Percentiles rank a stretch among this genome's conserved stretches.
Conservation (phyloP, 768 basidiomycete genomes). For the Pisolithus orientalis region DNA sequence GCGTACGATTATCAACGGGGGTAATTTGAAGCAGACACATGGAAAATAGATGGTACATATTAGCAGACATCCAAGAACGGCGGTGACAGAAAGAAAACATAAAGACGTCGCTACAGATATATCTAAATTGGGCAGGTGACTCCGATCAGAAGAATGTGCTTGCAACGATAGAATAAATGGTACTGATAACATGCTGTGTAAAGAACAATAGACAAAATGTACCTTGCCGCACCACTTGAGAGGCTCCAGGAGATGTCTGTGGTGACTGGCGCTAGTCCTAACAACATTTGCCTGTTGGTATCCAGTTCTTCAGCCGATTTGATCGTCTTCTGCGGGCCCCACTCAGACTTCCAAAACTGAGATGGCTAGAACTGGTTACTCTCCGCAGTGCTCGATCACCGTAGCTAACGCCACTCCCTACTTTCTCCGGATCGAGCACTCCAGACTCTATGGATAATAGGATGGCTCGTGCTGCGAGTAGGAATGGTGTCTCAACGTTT, state of each 20-base stretch:
- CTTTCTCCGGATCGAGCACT: constrained; percentile 84
- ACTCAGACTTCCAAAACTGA: constrained; percentile 81
- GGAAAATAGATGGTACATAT: too few species aligned
- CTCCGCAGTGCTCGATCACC: constrained; percentile 89
- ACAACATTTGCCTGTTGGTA: constrained; percentile 64
- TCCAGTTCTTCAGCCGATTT: constrained; percentile 55
- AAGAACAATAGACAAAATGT: constrained; percentile 3
- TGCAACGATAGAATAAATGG: not conserved
- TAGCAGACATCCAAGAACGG: too few species aligned
- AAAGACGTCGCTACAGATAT: too few species aligned
- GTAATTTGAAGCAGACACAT: too few species aligned
- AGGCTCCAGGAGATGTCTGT: not conserved
- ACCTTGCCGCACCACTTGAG: constrained; percentile 8
- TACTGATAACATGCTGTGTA: not conserved
- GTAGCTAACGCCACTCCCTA: constrained; percentile 93
- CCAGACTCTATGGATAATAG: constrained; percentile 89
- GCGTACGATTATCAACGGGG: too few species aligned
- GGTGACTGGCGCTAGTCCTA: constrained; percentile 24
- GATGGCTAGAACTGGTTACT: constrained; percentile 84
- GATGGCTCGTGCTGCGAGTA: constrained; percentile 80
- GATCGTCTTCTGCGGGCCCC: constrained; percentile 52
- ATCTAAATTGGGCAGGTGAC: too few species aligned
- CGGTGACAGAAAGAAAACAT: too few species aligned
- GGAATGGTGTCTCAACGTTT: constrained; percentile 91
- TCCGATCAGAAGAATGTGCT: not conserved